Conservation (phyloP, 208 protist genomes). For the Wallacemonas sp. region DNA sequence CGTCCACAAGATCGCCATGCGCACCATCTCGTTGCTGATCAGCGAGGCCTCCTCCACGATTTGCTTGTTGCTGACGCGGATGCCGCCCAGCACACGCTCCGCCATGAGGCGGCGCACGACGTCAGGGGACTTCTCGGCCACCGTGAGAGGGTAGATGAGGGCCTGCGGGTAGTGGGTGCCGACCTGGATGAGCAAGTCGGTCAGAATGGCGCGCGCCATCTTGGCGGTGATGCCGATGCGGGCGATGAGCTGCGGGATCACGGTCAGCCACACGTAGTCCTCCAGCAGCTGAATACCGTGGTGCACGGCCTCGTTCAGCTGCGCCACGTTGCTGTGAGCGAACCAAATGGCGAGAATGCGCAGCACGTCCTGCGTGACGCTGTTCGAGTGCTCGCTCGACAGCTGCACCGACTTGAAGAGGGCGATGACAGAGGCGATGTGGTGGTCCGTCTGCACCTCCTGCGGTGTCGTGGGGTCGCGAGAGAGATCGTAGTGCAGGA, state of each 20-base stretch:
- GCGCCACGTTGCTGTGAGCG: slow-evolving; percentile 73
- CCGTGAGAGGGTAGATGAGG: slow-evolving; percentile 99
- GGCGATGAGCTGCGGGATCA: slow-evolving; percentile 99
- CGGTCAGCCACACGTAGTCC: slow-evolving; percentile 98
- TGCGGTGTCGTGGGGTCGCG: slow-evolving; percentile 58
- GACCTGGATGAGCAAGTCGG: slow-evolving; percentile 94
- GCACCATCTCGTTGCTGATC: slow-evolving; percentile 98
- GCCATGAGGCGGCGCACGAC: slow-evolving; percentile 75
- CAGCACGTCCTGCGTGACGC: slow-evolving; percentile 97
- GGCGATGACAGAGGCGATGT: slow-evolving; percentile 70
- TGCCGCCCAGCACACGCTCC: slow-evolving; percentile 76
- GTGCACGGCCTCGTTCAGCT: slow-evolving; percentile 86
- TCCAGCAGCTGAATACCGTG: slow-evolving; percentile 92
- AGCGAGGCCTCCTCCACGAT: slow-evolving; percentile 95
- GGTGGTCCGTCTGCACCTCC: slow-evolving; percentile 64
- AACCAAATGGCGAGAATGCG: slow-evolving; percentile 99
- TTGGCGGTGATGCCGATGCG: slow-evolving; percentile 95
- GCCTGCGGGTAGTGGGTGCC: slow-evolving; percentile 98
- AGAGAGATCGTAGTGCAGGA: slow-evolving; percentile 86
- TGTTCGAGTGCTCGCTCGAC: slow-evolving; percentile 61
- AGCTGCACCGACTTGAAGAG: slow-evolving; percentile 86
- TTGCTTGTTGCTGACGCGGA: slow-evolving; percentile 73
- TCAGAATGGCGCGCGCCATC: slow-evolving; percentile 91
- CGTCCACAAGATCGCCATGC: slow-evolving; percentile 98
- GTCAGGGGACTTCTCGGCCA: slow-evolving; percentile 93